Evolutionary conservation across 805 yeast species (phyloP).

Genomic region (Suhomyces sp.): DNA sequence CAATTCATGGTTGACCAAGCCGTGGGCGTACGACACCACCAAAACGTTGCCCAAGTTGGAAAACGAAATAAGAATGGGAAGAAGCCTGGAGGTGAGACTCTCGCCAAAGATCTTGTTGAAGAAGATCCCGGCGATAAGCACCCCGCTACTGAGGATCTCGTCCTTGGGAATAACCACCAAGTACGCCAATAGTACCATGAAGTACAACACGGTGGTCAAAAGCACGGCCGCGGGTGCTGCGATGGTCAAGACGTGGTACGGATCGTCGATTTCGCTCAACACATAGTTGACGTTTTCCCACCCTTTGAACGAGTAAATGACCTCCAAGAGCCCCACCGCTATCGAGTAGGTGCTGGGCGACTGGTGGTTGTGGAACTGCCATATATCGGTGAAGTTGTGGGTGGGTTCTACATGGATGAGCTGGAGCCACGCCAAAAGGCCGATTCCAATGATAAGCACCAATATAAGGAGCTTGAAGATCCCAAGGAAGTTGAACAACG

Average conservation of each 20-base stretch:
- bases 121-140: constrained; percentile 60
- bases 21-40: constrained; percentile 61
- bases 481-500: constrained; percentile 53
- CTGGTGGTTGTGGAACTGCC: constrained; percentile 19
- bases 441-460: constrained; percentile 47
- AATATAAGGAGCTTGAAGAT: constrained; percentile 51
- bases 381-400: constrained; percentile 32
- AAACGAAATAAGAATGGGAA: constrained; percentile 57
- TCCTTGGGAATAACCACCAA: constrained; percentile 50
- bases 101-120: constrained; percentile 58
- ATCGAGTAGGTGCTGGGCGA: constrained; percentile 44
- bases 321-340: constrained; percentile 55
- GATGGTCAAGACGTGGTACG: constrained; percentile 52
- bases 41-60: constrained; percentile 64
- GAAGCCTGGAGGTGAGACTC: constrained; percentile 43
- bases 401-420: constrained; percentile 18
- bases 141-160: constrained; percentile 53
- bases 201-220: constrained; percentile 50
- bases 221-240: constrained; percentile 61
- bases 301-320: constrained; percentile 64
- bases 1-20: constrained; percentile 56
- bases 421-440: constrained; percentile 39
- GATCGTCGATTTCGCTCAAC: constrained; percentile 54
- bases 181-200: constrained; percentile 57
- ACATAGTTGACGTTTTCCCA: constrained; percentile 72